Conservation (phyloP, 495 filamentous ascomycete species). For the Cercophora samala region DNA sequence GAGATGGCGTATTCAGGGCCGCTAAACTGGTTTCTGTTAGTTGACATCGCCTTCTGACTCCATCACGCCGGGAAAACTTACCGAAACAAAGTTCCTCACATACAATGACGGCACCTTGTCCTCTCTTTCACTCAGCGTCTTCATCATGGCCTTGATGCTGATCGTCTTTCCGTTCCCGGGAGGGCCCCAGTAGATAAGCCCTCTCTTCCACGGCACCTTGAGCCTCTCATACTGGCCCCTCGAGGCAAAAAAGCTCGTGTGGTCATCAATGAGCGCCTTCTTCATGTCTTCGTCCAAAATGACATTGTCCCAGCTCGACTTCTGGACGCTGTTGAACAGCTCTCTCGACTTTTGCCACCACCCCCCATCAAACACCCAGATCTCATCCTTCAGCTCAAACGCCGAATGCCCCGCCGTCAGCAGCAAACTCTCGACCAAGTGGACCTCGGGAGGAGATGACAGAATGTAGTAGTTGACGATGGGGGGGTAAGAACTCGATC, state of each 20-base stretch:
- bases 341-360: constrained; percentile 58
- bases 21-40: constrained; percentile 25
- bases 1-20: constrained; percentile 47
- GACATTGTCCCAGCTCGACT: constrained; percentile 59
- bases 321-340: constrained; percentile 55
- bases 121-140: constrained; percentile 45
- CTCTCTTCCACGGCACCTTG: constrained; percentile 55
- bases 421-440: constrained; percentile 51
- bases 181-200: constrained; percentile 57
- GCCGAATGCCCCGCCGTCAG: constrained; percentile 48
- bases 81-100: constrained; percentile 37
- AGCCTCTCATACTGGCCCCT: constrained; percentile 53
- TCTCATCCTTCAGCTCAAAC: constrained; percentile 54
- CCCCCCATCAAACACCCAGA: constrained; percentile 62
- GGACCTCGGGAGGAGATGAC: constrained; percentile 27
- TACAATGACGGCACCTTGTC: constrained; percentile 37
- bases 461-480: constrained; percentile 51
- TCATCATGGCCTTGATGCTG: constrained; percentile 64
- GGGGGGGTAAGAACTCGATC: constrained; percentile 29
- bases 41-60: constrained; percentile 23
- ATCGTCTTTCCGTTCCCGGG: constrained; percentile 69
- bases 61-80: constrained; percentile 45
- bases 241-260: constrained; percentile 57
- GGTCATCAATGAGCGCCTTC: constrained; percentile 54
- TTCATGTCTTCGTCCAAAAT: constrained; percentile 65